Evolutionary conservation across 768 basidiomycete genomes (phyloP).

Genomic region (Lentinula boryana): DNA sequence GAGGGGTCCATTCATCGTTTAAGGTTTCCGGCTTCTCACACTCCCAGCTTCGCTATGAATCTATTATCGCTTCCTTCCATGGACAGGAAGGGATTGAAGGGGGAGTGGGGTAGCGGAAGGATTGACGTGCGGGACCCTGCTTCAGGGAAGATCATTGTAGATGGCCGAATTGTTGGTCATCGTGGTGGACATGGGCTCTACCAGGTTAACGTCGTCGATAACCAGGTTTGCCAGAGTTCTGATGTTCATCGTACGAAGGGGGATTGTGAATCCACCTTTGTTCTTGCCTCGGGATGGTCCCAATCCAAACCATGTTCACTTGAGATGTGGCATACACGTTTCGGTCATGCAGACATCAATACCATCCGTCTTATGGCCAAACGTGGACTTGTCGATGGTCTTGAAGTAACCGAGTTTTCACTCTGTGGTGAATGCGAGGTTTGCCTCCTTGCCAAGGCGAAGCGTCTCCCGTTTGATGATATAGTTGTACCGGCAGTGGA

Average conservation of each 20-base stretch:
- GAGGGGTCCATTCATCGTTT: not conserved
- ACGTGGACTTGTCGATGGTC: not conserved
- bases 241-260: no score
- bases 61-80: no score
- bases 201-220: no score
- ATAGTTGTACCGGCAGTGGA: not conserved
- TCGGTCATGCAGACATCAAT: not conserved
- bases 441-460: not conserved
- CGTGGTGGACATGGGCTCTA: not conserved
- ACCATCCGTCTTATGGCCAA: not conserved
- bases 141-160: not conserved
- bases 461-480: slow-evolving; percentile 5
- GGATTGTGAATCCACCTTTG: no score
- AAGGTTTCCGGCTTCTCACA: no score
- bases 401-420: not conserved
- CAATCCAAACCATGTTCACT: not conserved
- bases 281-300: not conserved
- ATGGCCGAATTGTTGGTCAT: not conserved
- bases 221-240: no score
- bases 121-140: not conserved
- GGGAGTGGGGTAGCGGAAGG: no score
- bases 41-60: no score
- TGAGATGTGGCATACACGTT: not conserved
- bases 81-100: no score
- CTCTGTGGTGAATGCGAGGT: not conserved